phyloP scores from a whole-genome alignment of 495 filamentous ascomycete genomes.

The Penicillium psychrofluorescens region DNA sequence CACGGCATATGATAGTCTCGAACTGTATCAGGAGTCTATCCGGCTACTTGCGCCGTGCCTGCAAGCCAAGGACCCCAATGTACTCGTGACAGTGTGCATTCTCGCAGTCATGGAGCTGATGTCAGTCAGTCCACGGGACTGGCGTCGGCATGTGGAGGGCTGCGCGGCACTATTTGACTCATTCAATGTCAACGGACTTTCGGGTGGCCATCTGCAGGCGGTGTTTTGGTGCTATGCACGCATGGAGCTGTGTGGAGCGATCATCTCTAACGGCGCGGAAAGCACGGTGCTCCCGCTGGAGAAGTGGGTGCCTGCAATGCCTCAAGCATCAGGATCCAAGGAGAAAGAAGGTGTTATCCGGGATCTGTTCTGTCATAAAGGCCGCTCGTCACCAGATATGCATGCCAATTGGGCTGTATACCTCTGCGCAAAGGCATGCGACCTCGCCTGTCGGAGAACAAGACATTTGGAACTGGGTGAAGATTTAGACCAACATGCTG shows the following conservation, averaged over 20 bases:
- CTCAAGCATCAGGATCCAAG: constrained; percentile 6
- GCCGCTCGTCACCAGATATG: constrained; percentile 18
- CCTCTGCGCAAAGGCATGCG: constrained; percentile 26
- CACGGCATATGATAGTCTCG: constrained; percentile 26
- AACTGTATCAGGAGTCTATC: constrained; percentile 32
- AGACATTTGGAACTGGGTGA: constrained; percentile 22
- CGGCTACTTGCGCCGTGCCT: constrained; percentile 20
- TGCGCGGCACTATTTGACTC: constrained; percentile 32
- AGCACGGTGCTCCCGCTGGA: constrained; percentile 24
- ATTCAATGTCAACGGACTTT: constrained; percentile 27
- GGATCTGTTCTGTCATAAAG: constrained; percentile 15
- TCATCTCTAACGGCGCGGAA: constrained; percentile 30
- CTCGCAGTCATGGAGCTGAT: constrained; percentile 33
- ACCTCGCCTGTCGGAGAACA: constrained; percentile 22
- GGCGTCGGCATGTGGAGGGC: constrained; percentile 34
- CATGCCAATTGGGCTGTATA: constrained; percentile 37
- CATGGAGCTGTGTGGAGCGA: constrained; percentile 36
- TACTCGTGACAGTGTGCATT: constrained; percentile 23
- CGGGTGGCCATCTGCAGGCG: constrained; percentile 26
- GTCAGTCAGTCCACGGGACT: constrained; percentile 31
- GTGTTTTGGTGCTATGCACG: constrained; percentile 39
- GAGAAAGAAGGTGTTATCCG: constrained; percentile 14
- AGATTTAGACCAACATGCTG: constrained; percentile 6
- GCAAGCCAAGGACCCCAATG: constrained; percentile 25
- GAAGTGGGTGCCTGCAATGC: constrained; percentile 23